Base-by-base conservation (phyloP, 495 filamentous ascomycete genomes). In the Penicillium pancosmium region DNA sequence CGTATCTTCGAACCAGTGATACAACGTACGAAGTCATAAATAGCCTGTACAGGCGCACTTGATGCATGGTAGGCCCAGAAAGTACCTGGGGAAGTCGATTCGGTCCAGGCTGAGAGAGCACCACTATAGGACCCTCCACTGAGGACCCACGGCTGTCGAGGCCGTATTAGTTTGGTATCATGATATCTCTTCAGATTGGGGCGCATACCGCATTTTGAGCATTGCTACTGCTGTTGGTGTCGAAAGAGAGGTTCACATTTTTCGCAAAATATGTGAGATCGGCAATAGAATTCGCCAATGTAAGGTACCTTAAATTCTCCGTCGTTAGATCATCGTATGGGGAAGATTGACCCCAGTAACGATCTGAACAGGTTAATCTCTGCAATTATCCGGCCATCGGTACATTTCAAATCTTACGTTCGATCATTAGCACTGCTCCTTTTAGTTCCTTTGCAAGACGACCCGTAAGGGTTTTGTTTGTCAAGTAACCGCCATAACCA, bases 51-150 rank as follows among this genome's bases (percentile, higher is more conserved):
- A 5, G 84, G 82, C 2, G 82, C 86, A 61, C 82, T 85, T 27
- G 83, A 84, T 23, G 83, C 80, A 60, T 86, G 82, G 59, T 87
- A 88, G 2, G 86, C 86, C 85, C 85, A 89, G 69, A 87, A 86
- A 0, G 84, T 87, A 9, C 85, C 86, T 1, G 86, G 85, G 5
- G 82, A 73, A 18, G 78, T 72, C 1, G 74, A 73, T n/a, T 80
- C 82, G 7, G 80, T 80, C 87, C 87, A 90, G 0, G 80, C 85
- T 4, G 86, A 65, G 53, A 89, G 69, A 5, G 85, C 86, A 51
- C 86, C 87, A 27, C 82, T 78, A 67, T 90, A 90, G 5, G 84
- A 87, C 38, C 86, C 85, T 35, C 87, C 87, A 1, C 76, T 75
- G 52, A 83, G 78, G 10, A 89, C 71, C 87, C 87, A 90, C 5